Conservation (phyloP, 495 filamentous ascomycete genomes). For the Neurospora sp. region DNA sequence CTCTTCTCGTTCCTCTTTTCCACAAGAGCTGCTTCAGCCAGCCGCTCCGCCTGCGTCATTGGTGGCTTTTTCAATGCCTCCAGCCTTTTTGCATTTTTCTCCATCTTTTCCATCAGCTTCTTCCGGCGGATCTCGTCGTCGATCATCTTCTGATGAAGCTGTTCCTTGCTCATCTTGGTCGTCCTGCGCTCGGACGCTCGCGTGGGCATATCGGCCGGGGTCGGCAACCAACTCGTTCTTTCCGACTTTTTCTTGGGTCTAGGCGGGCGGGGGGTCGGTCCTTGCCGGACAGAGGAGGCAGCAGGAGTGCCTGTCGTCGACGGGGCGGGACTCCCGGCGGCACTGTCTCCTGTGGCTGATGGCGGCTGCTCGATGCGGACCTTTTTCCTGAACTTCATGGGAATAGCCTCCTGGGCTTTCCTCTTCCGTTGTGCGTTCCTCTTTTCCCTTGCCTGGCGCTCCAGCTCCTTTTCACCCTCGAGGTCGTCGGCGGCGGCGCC, state of each 20-base stretch:
- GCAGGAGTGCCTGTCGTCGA: neutral
- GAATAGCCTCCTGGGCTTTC: slow-evolving; percentile 56
- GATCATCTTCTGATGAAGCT: slow-evolving; percentile 70
- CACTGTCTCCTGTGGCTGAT: slow-evolving; percentile 16
- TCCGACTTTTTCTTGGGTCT: slow-evolving; percentile 90
- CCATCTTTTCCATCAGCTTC: slow-evolving; percentile 74
- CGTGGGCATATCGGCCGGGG: slow-evolving; percentile 64
- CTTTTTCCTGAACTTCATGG: slow-evolving; percentile 43
- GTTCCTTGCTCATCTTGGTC: slow-evolving; percentile 75
- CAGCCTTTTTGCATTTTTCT: slow-evolving; percentile 70
- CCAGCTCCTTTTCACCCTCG: slow-evolving; percentile 54
- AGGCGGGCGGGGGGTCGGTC: slow-evolving; percentile 23
- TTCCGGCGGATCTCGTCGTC: slow-evolving; percentile 72
- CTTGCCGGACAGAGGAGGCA: neutral
- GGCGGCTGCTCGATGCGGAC: slow-evolving; percentile 39
- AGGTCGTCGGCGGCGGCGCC: slow-evolving; percentile 59
- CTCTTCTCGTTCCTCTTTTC: slow-evolving; percentile 84
- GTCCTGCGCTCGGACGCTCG: slow-evolving; percentile 74
- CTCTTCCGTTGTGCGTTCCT: slow-evolving; percentile 54
- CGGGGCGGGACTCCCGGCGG: slow-evolving; percentile 37
- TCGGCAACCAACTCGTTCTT: slow-evolving; percentile 78
- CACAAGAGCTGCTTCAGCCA: slow-evolving; percentile 72
- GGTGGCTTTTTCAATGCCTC: slow-evolving; percentile 62
- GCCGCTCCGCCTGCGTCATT: slow-evolving; percentile 83
- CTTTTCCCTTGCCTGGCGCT: slow-evolving; percentile 47